phyloP scores from a whole-genome alignment of 768 basidiomycete genomes.

The Mycena epipterygia region DNA sequence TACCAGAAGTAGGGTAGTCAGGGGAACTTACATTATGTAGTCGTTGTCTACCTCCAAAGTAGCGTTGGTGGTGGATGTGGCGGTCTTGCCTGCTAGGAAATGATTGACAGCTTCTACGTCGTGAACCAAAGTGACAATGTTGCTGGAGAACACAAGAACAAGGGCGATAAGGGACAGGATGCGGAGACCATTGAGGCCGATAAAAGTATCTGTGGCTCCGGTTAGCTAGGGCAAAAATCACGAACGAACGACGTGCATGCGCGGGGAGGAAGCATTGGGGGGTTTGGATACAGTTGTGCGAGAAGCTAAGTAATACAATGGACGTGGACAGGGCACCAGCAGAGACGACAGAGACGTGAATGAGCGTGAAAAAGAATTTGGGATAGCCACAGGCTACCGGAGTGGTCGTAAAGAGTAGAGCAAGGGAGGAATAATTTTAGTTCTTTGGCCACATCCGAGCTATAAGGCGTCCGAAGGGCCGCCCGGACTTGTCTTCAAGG shows the following conservation, averaged over 20 bases:
- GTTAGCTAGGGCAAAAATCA: neutral
- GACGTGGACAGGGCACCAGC: constrained; percentile 30
- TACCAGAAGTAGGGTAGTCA: neutral
- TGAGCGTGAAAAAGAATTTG: constrained; percentile 24
- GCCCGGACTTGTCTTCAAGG: neutral
- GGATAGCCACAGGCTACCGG: neutral
- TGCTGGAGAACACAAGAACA: constrained; percentile 85
- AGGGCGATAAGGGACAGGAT: constrained; percentile 84
- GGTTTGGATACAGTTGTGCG: constrained; percentile 23
- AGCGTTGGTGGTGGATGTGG: constrained; percentile 39
- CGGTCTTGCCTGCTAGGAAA: constrained; percentile 61
- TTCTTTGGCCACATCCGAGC: neutral
- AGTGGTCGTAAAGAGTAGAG: neutral
- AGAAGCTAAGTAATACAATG: constrained; percentile 30
- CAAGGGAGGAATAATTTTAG: neutral
- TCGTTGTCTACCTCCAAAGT: constrained; percentile 68
- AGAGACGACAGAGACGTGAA: constrained; percentile 36
- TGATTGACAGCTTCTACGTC: constrained; percentile 83
- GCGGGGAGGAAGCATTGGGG: constrained; percentile 58
- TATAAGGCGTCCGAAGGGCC: neutral
- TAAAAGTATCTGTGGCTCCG: constrained; percentile 66
- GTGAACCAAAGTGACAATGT: constrained; percentile 77
- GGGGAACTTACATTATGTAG: constrained; percentile 76
- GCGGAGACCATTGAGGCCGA: constrained; percentile 85
- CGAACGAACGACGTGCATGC: constrained; percentile 56